phyloP scores from a whole-genome alignment of 352 stramenopile genomes.

The Phytopythium delawarense region DNA sequence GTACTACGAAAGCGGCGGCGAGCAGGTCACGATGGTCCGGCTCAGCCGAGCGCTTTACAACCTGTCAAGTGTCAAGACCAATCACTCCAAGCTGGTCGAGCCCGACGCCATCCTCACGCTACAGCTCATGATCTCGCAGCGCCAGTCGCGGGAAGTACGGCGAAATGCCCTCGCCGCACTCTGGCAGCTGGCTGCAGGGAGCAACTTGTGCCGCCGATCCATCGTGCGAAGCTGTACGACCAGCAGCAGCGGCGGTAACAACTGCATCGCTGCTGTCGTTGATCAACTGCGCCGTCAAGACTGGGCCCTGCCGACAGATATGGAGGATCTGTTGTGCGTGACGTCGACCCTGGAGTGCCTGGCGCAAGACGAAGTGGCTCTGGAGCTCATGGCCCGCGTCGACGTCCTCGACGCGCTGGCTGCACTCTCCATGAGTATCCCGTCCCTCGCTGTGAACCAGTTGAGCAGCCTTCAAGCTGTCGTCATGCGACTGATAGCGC shows the following conservation, averaged over 20 bases:
- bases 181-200: slow-evolving; percentile 49
- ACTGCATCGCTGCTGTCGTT: slow-evolving; percentile 44
- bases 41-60: slow-evolving; percentile 68
- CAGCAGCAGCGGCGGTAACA: not conserved
- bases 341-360: slow-evolving; percentile 36
- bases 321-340: slow-evolving; percentile 33
- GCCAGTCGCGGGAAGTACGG: slow-evolving; percentile 23
- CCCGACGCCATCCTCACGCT: slow-evolving; percentile 38
- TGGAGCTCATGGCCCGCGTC: slow-evolving; percentile 36
- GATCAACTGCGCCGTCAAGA: slow-evolving; percentile 26
- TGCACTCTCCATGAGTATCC: slow-evolving; percentile 10
- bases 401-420: slow-evolving; percentile 37
- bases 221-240: slow-evolving; percentile 22
- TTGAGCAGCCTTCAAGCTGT: slow-evolving; percentile 15
- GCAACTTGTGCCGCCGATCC: slow-evolving; percentile 34
- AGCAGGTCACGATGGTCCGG: not conserved
- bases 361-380: slow-evolving; percentile 19
- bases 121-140: slow-evolving; percentile 22
- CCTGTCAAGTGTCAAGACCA: slow-evolving; percentile 51
- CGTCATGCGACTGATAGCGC: slow-evolving; percentile 47
- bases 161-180: slow-evolving; percentile 45
- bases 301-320: slow-evolving; percentile 16
- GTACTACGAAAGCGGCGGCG: slow-evolving; percentile 10
- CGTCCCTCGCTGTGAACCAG: too few relatives aligned
- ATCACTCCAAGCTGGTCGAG: slow-evolving; percentile 65